phyloP scores from a whole-genome alignment of 73 alveolate genomes.

The Paramecium tetraurelia region DNA sequence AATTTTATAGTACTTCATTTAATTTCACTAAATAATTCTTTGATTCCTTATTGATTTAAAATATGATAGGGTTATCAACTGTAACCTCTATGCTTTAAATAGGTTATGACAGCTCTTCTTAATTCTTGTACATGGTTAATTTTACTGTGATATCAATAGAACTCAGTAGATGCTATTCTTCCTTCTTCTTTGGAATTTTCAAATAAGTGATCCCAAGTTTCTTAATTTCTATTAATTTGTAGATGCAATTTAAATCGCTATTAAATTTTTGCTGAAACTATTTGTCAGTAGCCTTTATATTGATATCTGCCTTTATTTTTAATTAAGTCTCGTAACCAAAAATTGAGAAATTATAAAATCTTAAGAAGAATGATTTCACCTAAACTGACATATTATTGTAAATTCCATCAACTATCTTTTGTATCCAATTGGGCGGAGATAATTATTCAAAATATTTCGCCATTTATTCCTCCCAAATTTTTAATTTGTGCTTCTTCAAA shows the following conservation, averaged over 20 bases:
- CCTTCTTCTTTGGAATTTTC: neutral
- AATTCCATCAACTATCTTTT: constrained; percentile 34
- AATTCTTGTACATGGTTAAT: neutral
- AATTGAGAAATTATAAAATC: neutral
- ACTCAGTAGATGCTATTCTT: neutral
- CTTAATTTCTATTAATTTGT: constrained; percentile 16
- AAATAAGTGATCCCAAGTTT: neutral
- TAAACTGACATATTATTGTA: constrained; percentile 36
- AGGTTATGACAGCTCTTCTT: neutral
- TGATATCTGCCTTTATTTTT: neutral
- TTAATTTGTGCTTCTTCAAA: constrained; percentile 25
- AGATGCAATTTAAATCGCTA: neutral
- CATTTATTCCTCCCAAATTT: constrained; percentile 48
- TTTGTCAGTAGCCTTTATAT: constrained; percentile 17
- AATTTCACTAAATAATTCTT: constrained; percentile 12
- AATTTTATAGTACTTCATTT: constrained; percentile 15
- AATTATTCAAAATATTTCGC: constrained; percentile 18
- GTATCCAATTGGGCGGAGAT: constrained; percentile 42
- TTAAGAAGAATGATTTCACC: neutral
- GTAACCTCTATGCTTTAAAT: neutral
- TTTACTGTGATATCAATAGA: neutral
- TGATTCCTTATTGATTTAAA: constrained; percentile 1
- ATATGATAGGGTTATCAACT: constrained; percentile 1
- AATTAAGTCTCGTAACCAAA: neutral
- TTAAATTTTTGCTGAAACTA: constrained; percentile 16